Conservation (phyloP, 2,329 filamentous ascomycete genomes). For the Canariomyces notabilis region DNA sequence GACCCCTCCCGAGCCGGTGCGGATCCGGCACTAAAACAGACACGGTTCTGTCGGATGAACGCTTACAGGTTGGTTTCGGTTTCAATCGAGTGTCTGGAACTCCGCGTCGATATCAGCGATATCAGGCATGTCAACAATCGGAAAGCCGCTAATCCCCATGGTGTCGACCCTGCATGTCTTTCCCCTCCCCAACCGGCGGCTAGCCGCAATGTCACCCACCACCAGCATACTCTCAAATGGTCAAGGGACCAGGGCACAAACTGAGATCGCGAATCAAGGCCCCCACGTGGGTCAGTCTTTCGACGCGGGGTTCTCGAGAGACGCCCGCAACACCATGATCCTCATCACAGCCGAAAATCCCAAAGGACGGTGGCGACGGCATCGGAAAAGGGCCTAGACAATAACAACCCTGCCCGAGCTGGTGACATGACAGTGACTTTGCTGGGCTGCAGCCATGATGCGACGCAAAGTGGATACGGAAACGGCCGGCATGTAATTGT, state of each 20-base stretch:
- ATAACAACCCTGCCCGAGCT: too few species aligned
- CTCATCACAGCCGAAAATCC: not conserved
- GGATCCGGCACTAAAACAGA: slow-evolving; percentile 2
- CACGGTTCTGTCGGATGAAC: too few species aligned
- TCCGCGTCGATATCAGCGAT: not conserved
- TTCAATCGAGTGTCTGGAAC: too few species aligned
- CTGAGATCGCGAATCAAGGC: slow-evolving; percentile 4
- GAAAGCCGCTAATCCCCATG: not conserved
- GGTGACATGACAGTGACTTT: slow-evolving; percentile 10
- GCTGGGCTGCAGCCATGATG: not conserved
- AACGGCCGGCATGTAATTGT: slow-evolving; percentile 12
- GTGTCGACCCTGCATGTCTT: not conserved
- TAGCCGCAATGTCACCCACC: not conserved
- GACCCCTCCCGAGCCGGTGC: not conserved
- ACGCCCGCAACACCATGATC: slow-evolving; percentile 1
- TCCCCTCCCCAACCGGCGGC: not conserved
- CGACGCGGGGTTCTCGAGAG: slow-evolving; percentile 10
- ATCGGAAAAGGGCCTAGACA: not conserved
- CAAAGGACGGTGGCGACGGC: not conserved
- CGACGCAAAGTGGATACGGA: slow-evolving; percentile 2
- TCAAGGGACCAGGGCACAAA: not conserved
- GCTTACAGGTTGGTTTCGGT: too few species aligned
- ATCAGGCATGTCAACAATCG: not conserved
- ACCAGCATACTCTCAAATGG: not conserved
- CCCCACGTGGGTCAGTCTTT: slow-evolving; percentile 10